Percentiles rank a stretch among this genome's conserved stretches.
These are phyloP conservation scores for Babjeviella inositovora DNA, from an alignment of 805 yeast species.

Conservation along the genomic window DNA sequence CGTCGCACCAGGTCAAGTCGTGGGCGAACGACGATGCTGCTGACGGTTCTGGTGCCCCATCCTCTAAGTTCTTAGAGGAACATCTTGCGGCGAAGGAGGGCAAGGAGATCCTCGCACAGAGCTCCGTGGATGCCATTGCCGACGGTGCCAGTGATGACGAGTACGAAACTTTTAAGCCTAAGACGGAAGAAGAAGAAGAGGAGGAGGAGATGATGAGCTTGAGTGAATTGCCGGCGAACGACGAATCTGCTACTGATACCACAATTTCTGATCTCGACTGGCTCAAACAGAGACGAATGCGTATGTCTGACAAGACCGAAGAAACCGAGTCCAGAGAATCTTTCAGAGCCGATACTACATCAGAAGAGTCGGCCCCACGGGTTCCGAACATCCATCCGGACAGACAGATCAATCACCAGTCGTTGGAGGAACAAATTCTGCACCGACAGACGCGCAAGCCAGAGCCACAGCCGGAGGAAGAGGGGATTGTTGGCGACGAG, in stretches of 20 bases:
- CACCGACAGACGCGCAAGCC: too few species aligned
- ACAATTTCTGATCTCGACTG: constrained; percentile 69
- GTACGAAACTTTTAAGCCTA: constrained; percentile 23
- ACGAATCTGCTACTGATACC: constrained; percentile 24
- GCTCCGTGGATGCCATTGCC: constrained; percentile 9
- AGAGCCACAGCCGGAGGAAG: too few species aligned
- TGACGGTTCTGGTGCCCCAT: constrained; percentile 26
- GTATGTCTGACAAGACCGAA: constrained; percentile 31
- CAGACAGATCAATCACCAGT: too few species aligned
- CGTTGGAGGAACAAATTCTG: too few species aligned
- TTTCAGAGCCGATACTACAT: too few species aligned
- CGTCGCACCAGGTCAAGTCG: constrained; percentile 49
- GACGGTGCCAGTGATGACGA: constrained; percentile 35
- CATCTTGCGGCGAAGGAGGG: constrained; percentile 14
- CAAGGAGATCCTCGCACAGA: constrained; percentile 6
- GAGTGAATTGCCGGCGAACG: constrained; percentile 8
- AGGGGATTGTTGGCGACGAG: constrained; percentile 5
- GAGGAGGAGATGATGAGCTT: constrained; percentile 35
- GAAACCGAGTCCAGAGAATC: too few species aligned
- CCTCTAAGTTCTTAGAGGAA: constrained; percentile 21
- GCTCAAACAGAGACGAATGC: constrained; percentile 60
- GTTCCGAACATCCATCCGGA: too few species aligned
- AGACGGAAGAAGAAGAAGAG: constrained; percentile 17
- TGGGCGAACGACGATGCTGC: constrained; percentile 56
- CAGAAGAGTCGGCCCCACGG: too few species aligned